Conservation (phyloP, 148 eudicot genomes). For the Vaccinium myrtillus region DNA sequence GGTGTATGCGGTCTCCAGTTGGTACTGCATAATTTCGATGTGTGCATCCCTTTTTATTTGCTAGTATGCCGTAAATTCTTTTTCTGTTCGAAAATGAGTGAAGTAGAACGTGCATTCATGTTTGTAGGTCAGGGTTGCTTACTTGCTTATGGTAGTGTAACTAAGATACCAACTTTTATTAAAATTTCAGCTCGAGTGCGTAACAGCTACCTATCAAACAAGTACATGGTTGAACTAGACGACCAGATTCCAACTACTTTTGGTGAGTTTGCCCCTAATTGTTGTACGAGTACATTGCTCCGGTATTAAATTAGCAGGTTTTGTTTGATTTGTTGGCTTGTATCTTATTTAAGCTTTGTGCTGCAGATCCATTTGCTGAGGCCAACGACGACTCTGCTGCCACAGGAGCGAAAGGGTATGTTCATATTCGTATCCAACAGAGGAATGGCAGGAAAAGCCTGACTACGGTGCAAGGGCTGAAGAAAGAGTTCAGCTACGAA, state of each 20-base stretch:
- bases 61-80: background rate
- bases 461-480: constrained; percentile 81
- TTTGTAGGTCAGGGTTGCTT: background rate
- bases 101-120: background rate
- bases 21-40: background rate
- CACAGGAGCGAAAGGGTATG: constrained; percentile 72
- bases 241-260: constrained; percentile 55
- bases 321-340: background rate
- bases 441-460: constrained; percentile 85
- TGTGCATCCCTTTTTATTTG: background rate
- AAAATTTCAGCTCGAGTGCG: background rate
- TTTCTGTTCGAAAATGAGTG: background rate
- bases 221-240: constrained; percentile 82
- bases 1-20: background rate
- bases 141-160: background rate
- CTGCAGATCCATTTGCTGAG: constrained; percentile 72
- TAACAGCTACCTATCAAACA: constrained; percentile 16
- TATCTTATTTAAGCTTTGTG: background rate
- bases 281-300: background rate
- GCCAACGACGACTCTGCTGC: constrained; percentile 52
- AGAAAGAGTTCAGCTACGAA: constrained; percentile 69
- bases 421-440: constrained; percentile 79
- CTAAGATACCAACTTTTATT: background rate
- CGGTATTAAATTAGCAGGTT: background rate
- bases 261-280: constrained; percentile 6